Base-by-base conservation (phyloP, 441 rosid species). In the Aleurites moluccanus region DNA sequence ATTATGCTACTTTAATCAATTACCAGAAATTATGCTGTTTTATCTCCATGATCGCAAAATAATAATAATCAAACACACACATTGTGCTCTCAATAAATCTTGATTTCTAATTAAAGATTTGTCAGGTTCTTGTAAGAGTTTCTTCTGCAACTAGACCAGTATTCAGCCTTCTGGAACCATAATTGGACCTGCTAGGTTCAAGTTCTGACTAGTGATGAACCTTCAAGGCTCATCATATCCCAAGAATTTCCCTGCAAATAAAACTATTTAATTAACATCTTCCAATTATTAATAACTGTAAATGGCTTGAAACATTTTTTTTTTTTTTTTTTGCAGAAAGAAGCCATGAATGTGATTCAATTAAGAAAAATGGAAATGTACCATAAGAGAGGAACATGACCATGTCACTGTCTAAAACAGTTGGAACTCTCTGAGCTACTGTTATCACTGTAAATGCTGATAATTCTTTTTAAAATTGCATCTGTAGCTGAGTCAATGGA, bases 401-500 rank as follows among this genome's bases (percentile, higher is more conserved):
- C 94, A 87, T 87, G 82, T 91, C 93, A 81, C 92, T 89, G 75
- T 92, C 93, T 67, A 92, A 83, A 35, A 92, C 93, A 7, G 97
- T 89, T 50, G 93, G 97, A 49, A 92, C 92, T 15, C n/a, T 52
- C 2, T 52, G 57, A 52, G 23, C 21, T 0, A 52, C 23, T 2
- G 57, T 52, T 13, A 92, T 87, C 45, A 92, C 90, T 0, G 97
- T 90, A 77, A 91, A 89, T 4, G 85, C 80, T 80, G 74, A 89
- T 91, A 42, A 91, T 81, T 81, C 85, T 89, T 75, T 91, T 94
- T 10, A 93, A 77, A 78, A 86, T 80, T 68, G 91, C 92, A 81
- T 89, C 94, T n/a, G 97, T 93, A 2, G 91, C 91, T 27, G 96
- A 90, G 76, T 92, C 96, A 61, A 93, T 89, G 18, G 98, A 94